phyloP scores from a whole-genome alignment of 257 asterid genomes.

The Solanum pennellii region DNA sequence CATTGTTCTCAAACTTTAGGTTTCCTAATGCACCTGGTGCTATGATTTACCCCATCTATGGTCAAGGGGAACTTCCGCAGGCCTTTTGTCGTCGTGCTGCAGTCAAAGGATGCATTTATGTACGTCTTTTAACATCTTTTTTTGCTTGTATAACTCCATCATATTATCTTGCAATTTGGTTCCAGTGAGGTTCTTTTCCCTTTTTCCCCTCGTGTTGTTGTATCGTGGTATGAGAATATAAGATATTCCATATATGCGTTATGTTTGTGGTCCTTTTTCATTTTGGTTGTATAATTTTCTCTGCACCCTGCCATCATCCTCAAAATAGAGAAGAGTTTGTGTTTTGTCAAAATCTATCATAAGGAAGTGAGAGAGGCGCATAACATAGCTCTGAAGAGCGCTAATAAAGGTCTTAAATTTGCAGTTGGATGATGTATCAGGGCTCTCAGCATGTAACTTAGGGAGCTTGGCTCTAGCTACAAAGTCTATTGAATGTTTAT shows the following conservation, averaged over 20 bases:
- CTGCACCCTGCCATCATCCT: neutral
- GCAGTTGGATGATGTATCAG: neutral
- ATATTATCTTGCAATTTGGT: neutral
- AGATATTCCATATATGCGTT: neutral
- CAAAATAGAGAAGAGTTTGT: neutral
- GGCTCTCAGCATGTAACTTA: neutral
- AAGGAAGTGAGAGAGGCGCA: neutral
- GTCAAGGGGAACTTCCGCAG: slow-evolving; percentile 93
- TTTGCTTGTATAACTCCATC: neutral
- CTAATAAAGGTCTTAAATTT: neutral
- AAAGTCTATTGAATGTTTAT: neutral
- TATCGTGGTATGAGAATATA: neutral
- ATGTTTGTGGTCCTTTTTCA: neutral
- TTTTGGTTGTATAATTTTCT: neutral
- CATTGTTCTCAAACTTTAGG: slow-evolving; percentile 20
- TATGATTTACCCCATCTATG: slow-evolving; percentile 80
- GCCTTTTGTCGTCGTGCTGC: slow-evolving; percentile 99
- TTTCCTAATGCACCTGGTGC: slow-evolving; percentile 87
- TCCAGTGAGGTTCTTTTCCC: neutral
- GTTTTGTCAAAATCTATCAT: neutral
- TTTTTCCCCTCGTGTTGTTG: neutral
- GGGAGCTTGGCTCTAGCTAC: neutral
- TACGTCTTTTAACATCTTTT: slow-evolving; percentile 18
- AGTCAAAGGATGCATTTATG: slow-evolving; percentile 87
- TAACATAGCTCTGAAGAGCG: neutral